phyloP scores from a whole-genome alignment of 2,329 filamentous ascomycete genomes.

The Ophiognomonia clavigignenti-juglandacearum region DNA sequence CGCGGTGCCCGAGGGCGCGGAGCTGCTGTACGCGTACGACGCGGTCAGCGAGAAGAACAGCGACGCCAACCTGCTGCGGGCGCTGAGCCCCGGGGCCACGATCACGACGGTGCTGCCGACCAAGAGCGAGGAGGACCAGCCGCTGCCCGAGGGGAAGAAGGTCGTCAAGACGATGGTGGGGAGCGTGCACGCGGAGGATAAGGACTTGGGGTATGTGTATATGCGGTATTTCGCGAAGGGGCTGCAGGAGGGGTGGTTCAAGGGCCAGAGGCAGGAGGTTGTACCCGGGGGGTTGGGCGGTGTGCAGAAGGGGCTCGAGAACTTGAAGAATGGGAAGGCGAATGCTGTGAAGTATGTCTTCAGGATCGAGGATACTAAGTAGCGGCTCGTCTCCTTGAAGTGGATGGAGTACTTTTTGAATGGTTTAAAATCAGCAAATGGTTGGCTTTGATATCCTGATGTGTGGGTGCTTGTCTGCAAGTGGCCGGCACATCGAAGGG shows the following conservation, averaged over 20 bases:
- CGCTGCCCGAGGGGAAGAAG: constrained; percentile 20
- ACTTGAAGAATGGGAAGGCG: constrained; percentile 55
- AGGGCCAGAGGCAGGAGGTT: constrained; percentile 45
- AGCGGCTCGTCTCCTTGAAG: neutral
- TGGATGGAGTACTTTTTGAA: no score
- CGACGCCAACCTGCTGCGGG: constrained; percentile 37
- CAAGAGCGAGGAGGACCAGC: constrained; percentile 24
- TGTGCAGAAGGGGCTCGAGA: constrained; percentile 45
- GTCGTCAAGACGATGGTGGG: constrained; percentile 23
- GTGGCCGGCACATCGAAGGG: no score
- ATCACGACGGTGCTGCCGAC: constrained; percentile 34
- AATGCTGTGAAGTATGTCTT: constrained; percentile 63
- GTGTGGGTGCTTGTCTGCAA: no score
- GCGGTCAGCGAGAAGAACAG: constrained; percentile 50
- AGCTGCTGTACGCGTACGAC: constrained; percentile 50
- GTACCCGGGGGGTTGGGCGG: constrained; percentile 49
- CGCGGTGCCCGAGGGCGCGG: constrained; percentile 33
- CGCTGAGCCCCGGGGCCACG: constrained; percentile 33
- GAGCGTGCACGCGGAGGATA: constrained; percentile 26
- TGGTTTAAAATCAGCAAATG: no score
- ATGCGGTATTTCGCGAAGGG: constrained; percentile 32
- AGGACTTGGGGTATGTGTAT: constrained; percentile 28
- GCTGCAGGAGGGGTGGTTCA: constrained; percentile 44
- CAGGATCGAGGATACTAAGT: constrained; percentile 28
- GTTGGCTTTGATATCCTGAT: no score